Conservation (phyloP, 768 basidiomycete genomes). For the Hortiboletus flavorubellus region DNA sequence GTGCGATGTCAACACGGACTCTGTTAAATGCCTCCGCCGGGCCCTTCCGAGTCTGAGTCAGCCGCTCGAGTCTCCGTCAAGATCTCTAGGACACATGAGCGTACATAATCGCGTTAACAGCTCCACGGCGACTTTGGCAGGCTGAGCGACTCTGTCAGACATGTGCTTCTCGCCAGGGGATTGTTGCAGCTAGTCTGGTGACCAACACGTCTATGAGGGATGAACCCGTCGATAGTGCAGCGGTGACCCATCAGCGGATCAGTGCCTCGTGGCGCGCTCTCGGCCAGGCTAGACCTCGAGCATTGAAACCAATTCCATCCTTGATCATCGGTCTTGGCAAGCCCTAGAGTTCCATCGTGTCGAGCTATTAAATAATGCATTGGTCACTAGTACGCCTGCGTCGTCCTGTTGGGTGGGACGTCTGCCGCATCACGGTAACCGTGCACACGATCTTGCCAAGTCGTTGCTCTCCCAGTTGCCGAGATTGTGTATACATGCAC, state of each 20-base stretch:
- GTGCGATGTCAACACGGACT: neutral
- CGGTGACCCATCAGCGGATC: neutral
- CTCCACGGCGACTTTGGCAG: neutral
- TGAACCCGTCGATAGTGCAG: neutral
- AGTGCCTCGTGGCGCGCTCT: conserved; percentile 1
- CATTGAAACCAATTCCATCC: neutral
- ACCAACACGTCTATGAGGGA: no score
- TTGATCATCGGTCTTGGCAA: neutral
- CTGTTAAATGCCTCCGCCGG: no score
- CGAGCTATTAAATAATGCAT: no score
- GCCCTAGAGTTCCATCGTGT: no score
- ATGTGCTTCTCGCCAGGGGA: neutral
- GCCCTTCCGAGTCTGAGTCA: no score
- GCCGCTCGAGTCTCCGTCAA: neutral
- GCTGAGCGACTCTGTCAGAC: neutral
- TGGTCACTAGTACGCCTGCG: no score
- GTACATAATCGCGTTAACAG: neutral
- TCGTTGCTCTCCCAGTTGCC: no score
- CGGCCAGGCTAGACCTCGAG: neutral
- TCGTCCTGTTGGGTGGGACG: no score
- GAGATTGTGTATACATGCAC: no score
- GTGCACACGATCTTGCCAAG: no score
- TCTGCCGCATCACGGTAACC: no score
- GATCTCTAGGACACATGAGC: neutral
- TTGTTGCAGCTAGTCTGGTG: no score